Evolutionary conservation across 108 stramenopile species (phyloP).

Genomic region (Cyclotella kingstonii): DNA sequence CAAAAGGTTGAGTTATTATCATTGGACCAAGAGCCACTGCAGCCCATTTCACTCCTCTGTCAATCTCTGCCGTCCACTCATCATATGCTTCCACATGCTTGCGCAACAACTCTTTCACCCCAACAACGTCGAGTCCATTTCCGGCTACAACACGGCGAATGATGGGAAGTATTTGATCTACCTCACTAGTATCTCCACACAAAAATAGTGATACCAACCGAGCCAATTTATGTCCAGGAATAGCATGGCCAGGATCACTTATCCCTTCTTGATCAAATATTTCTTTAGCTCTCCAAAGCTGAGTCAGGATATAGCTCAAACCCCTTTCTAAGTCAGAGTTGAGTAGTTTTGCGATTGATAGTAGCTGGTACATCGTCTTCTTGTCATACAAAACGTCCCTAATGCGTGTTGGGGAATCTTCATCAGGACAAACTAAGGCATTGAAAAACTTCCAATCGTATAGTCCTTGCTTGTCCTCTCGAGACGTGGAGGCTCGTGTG

Average conservation of each 20-base stretch:
- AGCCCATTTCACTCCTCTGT: conserved; percentile 72
- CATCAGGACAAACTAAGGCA: conserved; percentile 83
- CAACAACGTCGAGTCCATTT: conserved; percentile 81
- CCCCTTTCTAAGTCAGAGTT: conserved; percentile 70
- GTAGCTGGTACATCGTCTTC: conserved; percentile 72
- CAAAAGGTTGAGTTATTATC: conserved; percentile 53
- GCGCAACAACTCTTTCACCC: conserved; percentile 74
- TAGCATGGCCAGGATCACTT: conserved; percentile 73
- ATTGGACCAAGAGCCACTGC: conserved; percentile 68
- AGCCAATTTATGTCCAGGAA: conserved; percentile 78
- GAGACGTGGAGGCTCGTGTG: conserved; percentile 72
- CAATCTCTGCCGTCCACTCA: conserved; percentile 83
- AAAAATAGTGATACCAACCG: conserved; percentile 71
- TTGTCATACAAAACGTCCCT: conserved; percentile 83
- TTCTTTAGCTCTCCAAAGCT: conserved; percentile 84
- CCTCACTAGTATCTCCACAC: conserved; percentile 69
- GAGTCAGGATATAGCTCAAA: conserved; percentile 51
- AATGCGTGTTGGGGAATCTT: conserved; percentile 62
- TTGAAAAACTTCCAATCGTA: conserved; percentile 92
- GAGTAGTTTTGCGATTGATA: conserved; percentile 73
- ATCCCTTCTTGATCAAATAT: conserved; percentile 82
- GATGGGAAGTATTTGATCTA: conserved; percentile 65
- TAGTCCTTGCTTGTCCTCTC: conserved; percentile 77
- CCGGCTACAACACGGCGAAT: conserved; percentile 75
- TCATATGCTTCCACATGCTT: conserved; percentile 70